Evolutionary conservation across 2,329 filamentous ascomycete species (phyloP), one percentile per base, ranked within the genome.

Genomic region (Cladophialophora psammophila): DNA sequence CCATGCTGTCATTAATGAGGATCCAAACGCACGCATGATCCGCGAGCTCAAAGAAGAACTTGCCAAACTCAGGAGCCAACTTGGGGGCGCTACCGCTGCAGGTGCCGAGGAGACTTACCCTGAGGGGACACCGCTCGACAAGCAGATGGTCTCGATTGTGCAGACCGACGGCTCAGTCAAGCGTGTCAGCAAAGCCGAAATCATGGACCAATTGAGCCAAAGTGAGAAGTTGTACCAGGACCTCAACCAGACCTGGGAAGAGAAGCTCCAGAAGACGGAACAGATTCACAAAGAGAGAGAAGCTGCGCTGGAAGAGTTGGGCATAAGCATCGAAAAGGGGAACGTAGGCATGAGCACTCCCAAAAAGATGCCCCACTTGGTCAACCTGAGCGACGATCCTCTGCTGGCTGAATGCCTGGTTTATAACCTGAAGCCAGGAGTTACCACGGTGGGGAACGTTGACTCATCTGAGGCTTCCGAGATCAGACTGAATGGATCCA

Each of bases 311-410:
- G 95, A 99, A 81, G 95, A 99, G 78, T 86, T 99, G 52, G 95
- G 95, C 71, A 98, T 99, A 80, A 98, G 94, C 79, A 99, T 99
- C 72, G 95, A 99, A 77, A 99, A 99, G 79, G 95, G 95, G 6
- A 97, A 97, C 75, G 90, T 99, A 68, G 95, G 95, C 13, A 83
- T 99, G 68, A 94, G 93, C 67, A 98, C 94, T 20, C 95, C 95
- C 0, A 99, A 99, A 82, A 97, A 97, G 81, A 99, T 98, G 92
- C 95, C 95, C 8, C 95, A 99, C 88, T 82, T 99, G 80, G 95
- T 99, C 80, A 99, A 99, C 78, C 81, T 99, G 72, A 97, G 94
- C n/a, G 92, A 95, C 76, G 92, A 95, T 76, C 95, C 95, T 8
- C 84, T 99, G 36, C 85, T 99, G 53, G 94, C 94, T 5, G 95